phyloP scores from a whole-genome alignment of 202 grass and related monocot genomes.

The Saccharum hybrid region DNA sequence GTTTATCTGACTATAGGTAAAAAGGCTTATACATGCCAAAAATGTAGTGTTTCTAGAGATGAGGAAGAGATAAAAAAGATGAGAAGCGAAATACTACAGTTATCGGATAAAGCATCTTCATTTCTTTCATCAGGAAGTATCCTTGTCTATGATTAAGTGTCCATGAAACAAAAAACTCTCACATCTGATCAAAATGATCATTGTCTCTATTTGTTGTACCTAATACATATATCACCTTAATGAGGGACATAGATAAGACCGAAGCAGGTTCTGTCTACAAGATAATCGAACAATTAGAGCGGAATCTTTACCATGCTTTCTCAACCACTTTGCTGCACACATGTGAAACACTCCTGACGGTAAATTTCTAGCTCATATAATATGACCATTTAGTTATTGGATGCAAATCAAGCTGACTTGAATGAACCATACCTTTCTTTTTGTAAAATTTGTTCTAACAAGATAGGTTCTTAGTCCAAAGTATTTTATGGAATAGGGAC shows the following conservation, averaged over 20 bases:
- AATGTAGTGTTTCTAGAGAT: conserved; percentile 72
- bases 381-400: neutral
- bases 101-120: conserved; percentile 66
- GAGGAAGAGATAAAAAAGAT: conserved; percentile 60
- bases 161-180: neutral
- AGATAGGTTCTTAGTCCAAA: neutral
- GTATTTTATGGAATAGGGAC: neutral
- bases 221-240: conserved; percentile 52
- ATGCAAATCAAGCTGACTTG: neutral
- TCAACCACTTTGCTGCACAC: conserved; percentile 75
- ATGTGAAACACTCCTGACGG: conserved; percentile 81
- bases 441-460: neutral
- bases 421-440: neutral
- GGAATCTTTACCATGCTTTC: conserved; percentile 66
- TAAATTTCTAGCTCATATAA: conserved; percentile 44
- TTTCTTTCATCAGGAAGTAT: conserved; percentile 70
- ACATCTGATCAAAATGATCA: neutral
- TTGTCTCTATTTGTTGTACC: neutral
- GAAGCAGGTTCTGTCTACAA: conserved; percentile 71
- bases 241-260: conserved; percentile 58
- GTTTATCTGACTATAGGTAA: conserved; percentile 54
- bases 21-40: conserved; percentile 68
- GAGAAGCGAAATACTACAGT: conserved; percentile 49
- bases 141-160: conserved; percentile 46
- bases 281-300: conserved; percentile 64